Percentiles rank a stretch among this genome's conserved stretches.
These are phyloP conservation scores for Chlorella vulgaris DNA, from an alignment of 139 green algal species.

Conservation along the genomic window DNA sequence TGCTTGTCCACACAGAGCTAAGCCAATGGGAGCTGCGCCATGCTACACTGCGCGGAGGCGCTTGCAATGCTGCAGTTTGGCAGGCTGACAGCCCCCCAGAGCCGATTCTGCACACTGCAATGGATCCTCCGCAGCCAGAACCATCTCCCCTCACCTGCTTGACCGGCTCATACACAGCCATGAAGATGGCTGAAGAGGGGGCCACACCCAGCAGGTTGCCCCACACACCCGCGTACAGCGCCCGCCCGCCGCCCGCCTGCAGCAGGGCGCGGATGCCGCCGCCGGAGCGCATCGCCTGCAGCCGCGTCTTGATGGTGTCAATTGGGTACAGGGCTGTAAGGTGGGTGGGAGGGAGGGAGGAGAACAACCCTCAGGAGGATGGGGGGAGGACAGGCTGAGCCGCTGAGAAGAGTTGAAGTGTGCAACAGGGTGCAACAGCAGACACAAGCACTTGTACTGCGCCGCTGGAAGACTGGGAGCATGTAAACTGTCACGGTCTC, in stretches of 20 bases:
- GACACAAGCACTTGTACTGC: background rate
- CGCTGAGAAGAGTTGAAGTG: too few species aligned
- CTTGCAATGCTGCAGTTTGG: too few species aligned
- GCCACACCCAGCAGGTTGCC: conserved; percentile 87
- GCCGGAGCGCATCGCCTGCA: conserved; percentile 88
- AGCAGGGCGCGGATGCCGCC: conserved; percentile 79
- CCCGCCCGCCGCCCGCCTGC: conserved; percentile 74
- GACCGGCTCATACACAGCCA: conserved; percentile 92
- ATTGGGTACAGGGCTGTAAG: conserved; percentile 92
- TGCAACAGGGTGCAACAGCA: background rate
- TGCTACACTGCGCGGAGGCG: too few species aligned
- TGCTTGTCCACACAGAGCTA: too few species aligned
- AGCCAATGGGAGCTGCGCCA: too few species aligned
- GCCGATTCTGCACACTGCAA: too few species aligned
- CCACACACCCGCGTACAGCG: conserved; percentile 86
- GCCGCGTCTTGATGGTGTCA: conserved; percentile 98
- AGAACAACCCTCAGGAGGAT: too few species aligned
- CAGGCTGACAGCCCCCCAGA: too few species aligned
- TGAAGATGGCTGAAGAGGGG: conserved; percentile 93
- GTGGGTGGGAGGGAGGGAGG: too few species aligned
- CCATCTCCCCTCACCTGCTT: conserved; percentile 58
- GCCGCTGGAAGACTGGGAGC: background rate
- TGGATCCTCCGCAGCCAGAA: too few species aligned
- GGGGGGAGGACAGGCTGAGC: too few species aligned
- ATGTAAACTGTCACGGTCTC: too few species aligned